Conservation (phyloP, 73 alveolate genomes). For the Stentor coeruleus region DNA sequence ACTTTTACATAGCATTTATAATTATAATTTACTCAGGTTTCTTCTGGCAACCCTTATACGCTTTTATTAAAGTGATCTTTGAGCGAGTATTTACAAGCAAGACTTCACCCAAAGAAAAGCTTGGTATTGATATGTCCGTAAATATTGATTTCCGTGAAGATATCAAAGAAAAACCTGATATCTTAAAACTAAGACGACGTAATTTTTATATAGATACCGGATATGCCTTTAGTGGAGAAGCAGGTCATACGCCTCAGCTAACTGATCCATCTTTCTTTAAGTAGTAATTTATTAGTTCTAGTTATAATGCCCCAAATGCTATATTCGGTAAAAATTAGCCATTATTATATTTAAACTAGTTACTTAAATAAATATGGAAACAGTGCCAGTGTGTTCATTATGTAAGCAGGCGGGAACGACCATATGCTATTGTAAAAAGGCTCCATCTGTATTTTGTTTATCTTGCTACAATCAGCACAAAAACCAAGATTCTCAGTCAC, state of each 20-base stretch:
- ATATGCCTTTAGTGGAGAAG: slow-evolving; percentile 39
- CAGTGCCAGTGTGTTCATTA: background rate
- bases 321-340: background rate
- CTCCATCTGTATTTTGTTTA: background rate
- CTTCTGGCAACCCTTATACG: background rate
- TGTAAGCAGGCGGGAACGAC: background rate
- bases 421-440: background rate
- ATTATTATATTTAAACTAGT: too few species aligned
- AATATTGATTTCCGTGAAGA: background rate
- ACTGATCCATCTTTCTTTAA: slow-evolving; percentile 9
- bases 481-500: too few species aligned
- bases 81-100: background rate
- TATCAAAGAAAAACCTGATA: background rate
- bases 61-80: too few species aligned
- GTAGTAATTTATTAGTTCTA: background rate
- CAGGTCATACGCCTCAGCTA: slow-evolving; percentile 37
- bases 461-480: too few species aligned
- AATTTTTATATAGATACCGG: slow-evolving; percentile 28
- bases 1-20: background rate
- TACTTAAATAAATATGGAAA: background rate
- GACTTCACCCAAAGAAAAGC: background rate
- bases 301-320: background rate
- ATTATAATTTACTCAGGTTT: background rate
- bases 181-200: slow-evolving; percentile 1
- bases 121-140: background rate